phyloP scores from a whole-genome alignment of 2,329 filamentous ascomycete species.

The Aspergillus ibericus region DNA sequence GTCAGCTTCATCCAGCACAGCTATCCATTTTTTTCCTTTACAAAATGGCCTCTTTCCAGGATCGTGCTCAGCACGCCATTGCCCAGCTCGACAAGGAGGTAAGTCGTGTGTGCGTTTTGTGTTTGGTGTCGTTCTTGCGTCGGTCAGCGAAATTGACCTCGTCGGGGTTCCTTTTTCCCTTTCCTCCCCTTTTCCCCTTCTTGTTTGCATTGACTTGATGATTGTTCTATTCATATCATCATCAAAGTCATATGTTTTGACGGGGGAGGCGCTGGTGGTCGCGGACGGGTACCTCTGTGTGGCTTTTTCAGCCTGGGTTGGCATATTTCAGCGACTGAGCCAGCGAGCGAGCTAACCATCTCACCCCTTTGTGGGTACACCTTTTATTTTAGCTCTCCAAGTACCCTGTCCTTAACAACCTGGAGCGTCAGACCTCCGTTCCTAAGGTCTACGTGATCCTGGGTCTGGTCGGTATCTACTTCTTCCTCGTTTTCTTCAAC shows the following conservation, averaged over 20 bases:
- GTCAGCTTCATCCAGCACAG: background rate
- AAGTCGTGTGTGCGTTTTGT: slow-evolving; percentile 33
- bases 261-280: background rate
- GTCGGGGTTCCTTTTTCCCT: no score
- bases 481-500: slow-evolving; percentile 72
- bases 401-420: slow-evolving; percentile 66
- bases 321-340: slow-evolving; percentile 9
- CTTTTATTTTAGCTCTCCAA: slow-evolving; percentile 66
- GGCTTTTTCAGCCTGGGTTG: slow-evolving; percentile 1
- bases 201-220: background rate
- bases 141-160: background rate
- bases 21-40: background rate
- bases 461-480: slow-evolving; percentile 64
- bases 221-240: background rate
- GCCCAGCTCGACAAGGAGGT: slow-evolving; percentile 70
- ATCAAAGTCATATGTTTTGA: background rate
- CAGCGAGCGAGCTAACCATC: slow-evolving; percentile 13
- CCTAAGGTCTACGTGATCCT: slow-evolving; percentile 69
- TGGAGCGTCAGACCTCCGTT: slow-evolving; percentile 67
- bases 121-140: slow-evolving; percentile 18
- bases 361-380: background rate
- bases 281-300: background rate
- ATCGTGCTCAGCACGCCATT: slow-evolving; percentile 63
- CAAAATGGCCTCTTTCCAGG: slow-evolving; percentile 55
- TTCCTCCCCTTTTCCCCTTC: background rate